Percentiles rank a stretch among this genome's conserved stretches.
phyloP scores from a whole-genome alignment of 306 rosid genomes.

The Lathyrus tuberosus region DNA sequence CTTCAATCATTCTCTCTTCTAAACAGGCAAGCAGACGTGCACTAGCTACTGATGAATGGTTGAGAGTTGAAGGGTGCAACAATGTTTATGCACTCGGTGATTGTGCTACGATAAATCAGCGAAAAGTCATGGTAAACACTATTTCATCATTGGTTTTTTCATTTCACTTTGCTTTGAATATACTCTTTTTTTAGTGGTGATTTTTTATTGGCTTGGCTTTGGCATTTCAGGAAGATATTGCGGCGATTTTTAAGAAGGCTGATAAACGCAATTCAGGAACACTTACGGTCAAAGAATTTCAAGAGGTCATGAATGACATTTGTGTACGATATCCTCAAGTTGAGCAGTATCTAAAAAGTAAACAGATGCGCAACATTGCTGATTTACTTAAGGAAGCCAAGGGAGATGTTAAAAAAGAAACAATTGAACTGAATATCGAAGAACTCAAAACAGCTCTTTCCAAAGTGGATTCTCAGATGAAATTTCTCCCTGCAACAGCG shows the following conservation, averaged over 20 bases:
- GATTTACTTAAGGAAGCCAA: slow-evolving; percentile 73
- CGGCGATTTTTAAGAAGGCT: slow-evolving; percentile 77
- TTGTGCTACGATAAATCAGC: slow-evolving; percentile 96
- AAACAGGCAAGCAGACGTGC: slow-evolving; percentile 87
- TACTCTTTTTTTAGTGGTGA: slow-evolving; percentile 3
- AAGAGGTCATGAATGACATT: slow-evolving; percentile 75
- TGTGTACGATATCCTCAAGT: slow-evolving; percentile 95
- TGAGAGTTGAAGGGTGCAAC: slow-evolving; percentile 89
- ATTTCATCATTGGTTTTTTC: neutral
- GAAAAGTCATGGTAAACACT: slow-evolving; percentile 82
- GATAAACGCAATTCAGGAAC: slow-evolving; percentile 83
- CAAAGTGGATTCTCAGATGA: slow-evolving; percentile 93
- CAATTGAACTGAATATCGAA: slow-evolving; percentile 70
- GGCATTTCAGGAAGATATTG: slow-evolving; percentile 75
- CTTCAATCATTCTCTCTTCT: slow-evolving; percentile 14
- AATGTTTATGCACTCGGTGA: slow-evolving; percentile 91
- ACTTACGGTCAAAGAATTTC: slow-evolving; percentile 69
- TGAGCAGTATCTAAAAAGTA: slow-evolving; percentile 76
- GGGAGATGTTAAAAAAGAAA: slow-evolving; percentile 57
- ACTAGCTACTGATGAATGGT: slow-evolving; percentile 97
- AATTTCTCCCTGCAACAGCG: slow-evolving; percentile 92
- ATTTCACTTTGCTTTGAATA: too few species aligned
- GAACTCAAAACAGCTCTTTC: slow-evolving; percentile 82
- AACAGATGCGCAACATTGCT: slow-evolving; percentile 66
- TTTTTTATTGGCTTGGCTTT: slow-evolving; percentile 32